phyloP scores from a whole-genome alignment of 2,329 filamentous ascomycete species.

The Diaporthe sp. region DNA sequence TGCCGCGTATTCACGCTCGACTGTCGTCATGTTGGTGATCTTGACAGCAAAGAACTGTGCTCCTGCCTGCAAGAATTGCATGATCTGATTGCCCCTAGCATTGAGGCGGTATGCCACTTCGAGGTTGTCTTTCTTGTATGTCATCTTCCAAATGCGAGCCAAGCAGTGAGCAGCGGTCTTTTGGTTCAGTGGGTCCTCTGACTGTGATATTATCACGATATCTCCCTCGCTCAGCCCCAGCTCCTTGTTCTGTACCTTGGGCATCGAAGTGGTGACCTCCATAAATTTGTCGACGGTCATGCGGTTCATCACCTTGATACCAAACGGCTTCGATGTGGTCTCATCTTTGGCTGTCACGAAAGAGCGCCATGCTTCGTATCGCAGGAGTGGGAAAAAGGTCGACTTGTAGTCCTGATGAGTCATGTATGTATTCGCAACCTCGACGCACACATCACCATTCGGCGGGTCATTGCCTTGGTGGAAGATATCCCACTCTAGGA shows the following conservation, averaged over 20 bases:
- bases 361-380: slow-evolving; percentile 95
- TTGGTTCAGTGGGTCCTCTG: slow-evolving; percentile 76
- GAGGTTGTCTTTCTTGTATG: slow-evolving; percentile 82
- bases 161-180: slow-evolving; percentile 82
- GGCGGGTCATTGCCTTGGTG: slow-evolving; percentile 90
- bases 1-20: slow-evolving; percentile 95
- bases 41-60: slow-evolving; percentile 81
- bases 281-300: slow-evolving; percentile 93
- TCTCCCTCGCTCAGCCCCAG: slow-evolving; percentile 85
- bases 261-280: slow-evolving; percentile 89
- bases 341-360: slow-evolving; percentile 94
- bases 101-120: slow-evolving; percentile 91
- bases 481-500: slow-evolving; percentile 96
- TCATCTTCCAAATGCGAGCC: slow-evolving; percentile 84
- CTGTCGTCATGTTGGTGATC: slow-evolving; percentile 91
- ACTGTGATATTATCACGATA: slow-evolving; percentile 86
- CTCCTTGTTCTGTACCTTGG: slow-evolving; percentile 77
- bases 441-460: slow-evolving; percentile 77
- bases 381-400: slow-evolving; percentile 90
- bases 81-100: slow-evolving; percentile 72
- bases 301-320: slow-evolving; percentile 88
- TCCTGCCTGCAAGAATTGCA: slow-evolving; percentile 76
- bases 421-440: slow-evolving; percentile 83
- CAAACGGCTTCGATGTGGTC: slow-evolving; percentile 82
- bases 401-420: slow-evolving; percentile 85